A percentile compares a stretch with the other conserved stretches of the same genome.
phyloP scores from a whole-genome alignment of 208 protist species.

The Entamoeba invadens region DNA sequence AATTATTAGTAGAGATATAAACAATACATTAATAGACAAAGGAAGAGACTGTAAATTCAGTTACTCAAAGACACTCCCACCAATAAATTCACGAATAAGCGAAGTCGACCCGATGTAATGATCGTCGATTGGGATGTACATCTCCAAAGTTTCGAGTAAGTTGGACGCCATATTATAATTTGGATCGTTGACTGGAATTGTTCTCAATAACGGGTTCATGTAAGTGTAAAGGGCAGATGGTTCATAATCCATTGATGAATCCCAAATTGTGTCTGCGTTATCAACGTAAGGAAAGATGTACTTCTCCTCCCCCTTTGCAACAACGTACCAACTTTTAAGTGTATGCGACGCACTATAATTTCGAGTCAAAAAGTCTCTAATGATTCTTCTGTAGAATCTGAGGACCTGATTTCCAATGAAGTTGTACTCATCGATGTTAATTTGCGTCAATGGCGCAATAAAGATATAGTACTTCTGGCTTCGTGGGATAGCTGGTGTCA shows the following conservation, averaged over 20 bases:
- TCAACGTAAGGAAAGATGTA: slow-evolving; percentile 33
- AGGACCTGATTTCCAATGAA: slow-evolving; percentile 20
- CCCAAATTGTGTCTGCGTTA: neutral
- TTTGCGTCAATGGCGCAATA: slow-evolving; percentile 37
- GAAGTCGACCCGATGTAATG: neutral
- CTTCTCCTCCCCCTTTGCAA: slow-evolving; percentile 31
- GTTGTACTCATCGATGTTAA: slow-evolving; percentile 43
- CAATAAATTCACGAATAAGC: neutral
- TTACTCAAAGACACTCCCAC: neutral
- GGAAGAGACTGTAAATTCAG: too few species aligned
- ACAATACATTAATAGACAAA: too few species aligned
- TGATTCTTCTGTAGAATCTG: slow-evolving; percentile 37
- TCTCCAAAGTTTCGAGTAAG: neutral
- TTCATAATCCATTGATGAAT: neutral
- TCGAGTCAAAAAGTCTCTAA: slow-evolving; percentile 30
- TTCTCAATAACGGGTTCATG: neutral
- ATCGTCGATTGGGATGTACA: neutral
- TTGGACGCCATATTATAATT: neutral
- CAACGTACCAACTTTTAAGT: slow-evolving; percentile 23
- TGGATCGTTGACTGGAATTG: neutral
- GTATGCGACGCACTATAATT: slow-evolving; percentile 25
- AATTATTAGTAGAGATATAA: too few species aligned
- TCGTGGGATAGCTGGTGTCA: slow-evolving; percentile 29
- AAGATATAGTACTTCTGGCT: slow-evolving; percentile 43
- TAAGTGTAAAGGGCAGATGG: neutral